phyloP scores from a whole-genome alignment of 2,329 filamentous ascomycete genomes.

The Hymenoscyphus albidus region DNA sequence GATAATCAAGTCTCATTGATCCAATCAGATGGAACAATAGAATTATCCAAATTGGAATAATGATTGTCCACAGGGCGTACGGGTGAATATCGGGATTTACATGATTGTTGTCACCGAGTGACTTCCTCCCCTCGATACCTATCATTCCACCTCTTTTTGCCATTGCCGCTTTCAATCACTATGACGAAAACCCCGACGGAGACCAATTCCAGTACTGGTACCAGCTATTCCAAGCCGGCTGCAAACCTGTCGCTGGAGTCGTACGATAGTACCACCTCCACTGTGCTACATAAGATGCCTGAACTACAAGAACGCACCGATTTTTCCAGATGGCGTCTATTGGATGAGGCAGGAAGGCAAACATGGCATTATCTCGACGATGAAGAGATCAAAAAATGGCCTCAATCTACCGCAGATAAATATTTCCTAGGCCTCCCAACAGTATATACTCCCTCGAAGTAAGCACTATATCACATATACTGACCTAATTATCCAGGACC shows the following conservation, averaged over 20 bases:
- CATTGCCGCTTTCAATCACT: neutral
- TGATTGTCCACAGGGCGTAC: neutral
- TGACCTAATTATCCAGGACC: constrained; percentile 49
- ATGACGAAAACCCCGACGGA: neutral
- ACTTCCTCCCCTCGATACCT: neutral
- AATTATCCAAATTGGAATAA: too few species aligned
- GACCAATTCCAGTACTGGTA: neutral
- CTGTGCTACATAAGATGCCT: constrained; percentile 39
- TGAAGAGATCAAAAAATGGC: constrained; percentile 68
- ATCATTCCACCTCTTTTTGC: neutral
- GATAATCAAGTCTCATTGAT: too few species aligned
- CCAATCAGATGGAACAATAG: too few species aligned
- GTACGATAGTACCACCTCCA: constrained; percentile 7
- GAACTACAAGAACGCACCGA: constrained; percentile 64
- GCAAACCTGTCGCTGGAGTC: constrained; percentile 25
- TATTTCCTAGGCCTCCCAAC: constrained; percentile 77
- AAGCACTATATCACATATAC: constrained; percentile 6
- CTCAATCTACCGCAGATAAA: constrained; percentile 84
- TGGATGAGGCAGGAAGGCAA: constrained; percentile 77
- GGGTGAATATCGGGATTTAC: neutral
- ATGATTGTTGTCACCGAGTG: neutral
- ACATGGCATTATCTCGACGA: constrained; percentile 91
- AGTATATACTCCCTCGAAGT: constrained; percentile 45
- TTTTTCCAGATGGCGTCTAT: constrained; percentile 75
- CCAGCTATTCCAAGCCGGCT: constrained; percentile 12